A percentile compares a stretch with the other conserved stretches of the same genome.
Conservation (phyloP, 371 early-diverging fungal genomes). For the Smittium culicis region DNA sequence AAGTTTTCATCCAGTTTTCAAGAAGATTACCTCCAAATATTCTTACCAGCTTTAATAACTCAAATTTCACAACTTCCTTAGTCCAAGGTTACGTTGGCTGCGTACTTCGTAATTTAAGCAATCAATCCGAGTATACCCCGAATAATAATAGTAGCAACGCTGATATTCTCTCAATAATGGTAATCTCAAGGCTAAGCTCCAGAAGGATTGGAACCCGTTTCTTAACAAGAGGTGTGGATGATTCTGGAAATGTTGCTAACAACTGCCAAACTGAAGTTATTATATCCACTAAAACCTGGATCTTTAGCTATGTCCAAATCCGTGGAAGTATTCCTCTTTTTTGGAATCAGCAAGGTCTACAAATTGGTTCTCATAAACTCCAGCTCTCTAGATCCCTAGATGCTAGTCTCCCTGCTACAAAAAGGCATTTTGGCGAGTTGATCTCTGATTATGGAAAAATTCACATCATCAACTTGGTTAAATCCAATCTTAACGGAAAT, state of each 20-base stretch:
- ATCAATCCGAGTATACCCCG: slow-evolving; percentile 15
- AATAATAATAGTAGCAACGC: slow-evolving; percentile 27
- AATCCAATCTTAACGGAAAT: slow-evolving; percentile 21
- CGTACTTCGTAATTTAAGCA: slow-evolving; percentile 11
- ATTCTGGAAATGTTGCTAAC: slow-evolving; percentile 93
- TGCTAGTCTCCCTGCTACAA: slow-evolving; percentile 60
- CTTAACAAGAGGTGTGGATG: slow-evolving; percentile 91
- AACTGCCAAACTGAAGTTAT: slow-evolving; percentile 74
- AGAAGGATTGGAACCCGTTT: slow-evolving; percentile 90
- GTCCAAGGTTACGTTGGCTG: slow-evolving; percentile 27
- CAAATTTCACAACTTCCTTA: slow-evolving; percentile 51
- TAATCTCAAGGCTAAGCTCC: slow-evolving; percentile 86
- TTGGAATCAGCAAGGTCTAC: slow-evolving; percentile 88
- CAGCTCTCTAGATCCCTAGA: slow-evolving; percentile 53
- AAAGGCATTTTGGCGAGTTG: slow-evolving; percentile 67
- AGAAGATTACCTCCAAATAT: slow-evolving; percentile 46
- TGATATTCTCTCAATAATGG: slow-evolving; percentile 35
- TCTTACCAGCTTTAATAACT: slow-evolving; percentile 48
- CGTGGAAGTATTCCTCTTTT: slow-evolving; percentile 95
- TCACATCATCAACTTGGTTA: slow-evolving; percentile 69
- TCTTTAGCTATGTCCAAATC: slow-evolving; percentile 21
- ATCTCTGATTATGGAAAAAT: slow-evolving; percentile 55
- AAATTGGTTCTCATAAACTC: slow-evolving; percentile 64
- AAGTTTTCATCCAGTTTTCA: slow-evolving; percentile 57
- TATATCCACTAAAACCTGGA: slow-evolving; percentile 7